Evolutionary conservation across 2,329 filamentous ascomycete genomes (phyloP), one percentile per base, ranked within the genome.

Genomic region (Trichoderma breve): DNA sequence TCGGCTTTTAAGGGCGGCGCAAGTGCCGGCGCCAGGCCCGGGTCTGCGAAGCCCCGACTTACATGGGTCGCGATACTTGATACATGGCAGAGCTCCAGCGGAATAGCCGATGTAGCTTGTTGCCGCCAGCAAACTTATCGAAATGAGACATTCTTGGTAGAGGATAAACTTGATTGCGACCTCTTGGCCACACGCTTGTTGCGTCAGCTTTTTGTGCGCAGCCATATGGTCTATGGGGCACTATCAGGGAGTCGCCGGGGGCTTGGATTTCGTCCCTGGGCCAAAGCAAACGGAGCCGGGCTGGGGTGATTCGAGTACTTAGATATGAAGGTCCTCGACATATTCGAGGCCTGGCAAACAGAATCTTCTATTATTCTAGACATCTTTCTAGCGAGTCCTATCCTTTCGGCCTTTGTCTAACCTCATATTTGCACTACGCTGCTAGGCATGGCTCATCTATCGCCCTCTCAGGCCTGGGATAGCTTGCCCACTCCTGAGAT

Each of bases 1-100:
- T 70, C 68, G 60, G 60, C 68, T 39, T 55, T 63, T 55, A 70
- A 70, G 58, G 32, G 60, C 68, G 68, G 60, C 39, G 68, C 68
- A 70, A 64, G 68, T 70, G 43, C 68, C 68, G 68, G 43, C 7
- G n/a, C 57, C 36, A 39, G 39, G 36, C 12, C 57, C 66, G 66
- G 36, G 57, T 51, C 51, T 28, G 47, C 53, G 11, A 24, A 30
- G 55, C 14, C 55, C 36, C 39, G 55, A 39, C 32, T 68, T 30
- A 24, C 51, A 58, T 28, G 51, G 63, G 51, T 21, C 36, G 7
- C n/a, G 57, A 70, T 70, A 61, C 30, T 36, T 53, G 43, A 66
- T 61, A 58, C 70, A 39, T 39, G 36, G 43, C 39, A 61, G 60
- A 36, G 55, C 57, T 57, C 24, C 15, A 47, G 53, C 36, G 47